Conservation (phyloP, 306 rosid species). For the Hylodesmum podocarpum region DNA sequence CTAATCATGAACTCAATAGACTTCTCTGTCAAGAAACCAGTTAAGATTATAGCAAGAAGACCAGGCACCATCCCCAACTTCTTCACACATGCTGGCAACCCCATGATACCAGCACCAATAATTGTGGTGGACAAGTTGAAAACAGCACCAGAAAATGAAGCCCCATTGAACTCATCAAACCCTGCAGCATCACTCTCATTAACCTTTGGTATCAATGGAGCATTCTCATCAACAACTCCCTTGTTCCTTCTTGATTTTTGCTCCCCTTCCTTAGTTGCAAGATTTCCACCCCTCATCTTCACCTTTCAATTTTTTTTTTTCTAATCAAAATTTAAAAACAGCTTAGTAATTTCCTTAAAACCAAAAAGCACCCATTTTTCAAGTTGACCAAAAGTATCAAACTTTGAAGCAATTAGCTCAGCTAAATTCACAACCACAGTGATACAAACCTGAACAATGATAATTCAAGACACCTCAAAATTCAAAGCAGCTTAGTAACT, state of each 20-base stretch:
- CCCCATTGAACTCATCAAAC: slow-evolving; percentile 77
- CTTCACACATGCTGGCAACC: slow-evolving; percentile 82
- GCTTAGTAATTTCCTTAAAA: slow-evolving; percentile 3
- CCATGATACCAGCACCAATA: slow-evolving; percentile 94
- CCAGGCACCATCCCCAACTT: slow-evolving; percentile 83
- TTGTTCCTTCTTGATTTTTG: slow-evolving; percentile 43
- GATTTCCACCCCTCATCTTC: slow-evolving; percentile 51
- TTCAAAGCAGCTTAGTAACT: too few species aligned
- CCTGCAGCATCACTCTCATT: slow-evolving; percentile 33
- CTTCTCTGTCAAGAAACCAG: slow-evolving; percentile 69
- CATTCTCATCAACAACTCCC: slow-evolving; percentile 55
- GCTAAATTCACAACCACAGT: neutral
- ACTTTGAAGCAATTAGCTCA: neutral
- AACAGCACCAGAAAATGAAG: slow-evolving; percentile 82
- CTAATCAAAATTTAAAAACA: neutral
- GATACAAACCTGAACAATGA: slow-evolving; percentile 5
- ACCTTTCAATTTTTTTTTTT: neutral
- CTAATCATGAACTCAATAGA: slow-evolving; percentile 72
- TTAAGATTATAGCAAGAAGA: slow-evolving; percentile 58
- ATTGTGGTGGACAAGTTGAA: slow-evolving; percentile 87
- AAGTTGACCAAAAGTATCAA: slow-evolving; percentile 23
- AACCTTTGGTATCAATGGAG: slow-evolving; percentile 61
- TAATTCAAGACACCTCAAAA: neutral
- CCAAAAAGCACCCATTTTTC: slow-evolving; percentile 27
- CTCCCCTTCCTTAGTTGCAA: slow-evolving; percentile 42